A percentile compares a stretch with the other conserved stretches of the same genome.
Conservation (phyloP, 306 rosid genomes). For the Cajanus cajan region DNA sequence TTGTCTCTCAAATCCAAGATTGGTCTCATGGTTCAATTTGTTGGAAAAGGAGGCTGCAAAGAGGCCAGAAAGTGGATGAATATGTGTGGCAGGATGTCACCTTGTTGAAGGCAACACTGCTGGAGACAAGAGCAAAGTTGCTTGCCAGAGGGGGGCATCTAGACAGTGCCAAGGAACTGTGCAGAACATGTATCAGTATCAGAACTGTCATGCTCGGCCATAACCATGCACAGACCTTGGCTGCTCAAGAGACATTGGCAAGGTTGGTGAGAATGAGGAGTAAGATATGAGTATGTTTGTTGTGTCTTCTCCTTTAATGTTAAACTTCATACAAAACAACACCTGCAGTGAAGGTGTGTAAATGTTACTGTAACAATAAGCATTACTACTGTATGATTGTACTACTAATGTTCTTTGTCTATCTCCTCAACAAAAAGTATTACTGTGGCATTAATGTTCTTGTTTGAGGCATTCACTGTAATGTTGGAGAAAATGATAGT, state of each 20-base stretch:
- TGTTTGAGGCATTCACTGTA: background rate
- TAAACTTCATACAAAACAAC: conserved; percentile 8
- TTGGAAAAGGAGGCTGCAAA: conserved; percentile 74
- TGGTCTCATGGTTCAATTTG: conserved; percentile 75
- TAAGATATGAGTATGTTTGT: conserved; percentile 50
- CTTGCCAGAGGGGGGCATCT: conserved; percentile 71
- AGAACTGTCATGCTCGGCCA: conserved; percentile 92
- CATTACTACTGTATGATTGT: background rate
- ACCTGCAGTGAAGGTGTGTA: background rate
- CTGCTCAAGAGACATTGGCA: conserved; percentile 86
- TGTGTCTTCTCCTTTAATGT: conserved; percentile 4
- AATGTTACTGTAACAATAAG: background rate
- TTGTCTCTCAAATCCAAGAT: conserved; percentile 84
- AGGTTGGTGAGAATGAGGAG: conserved; percentile 80
- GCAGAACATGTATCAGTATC: conserved; percentile 84
- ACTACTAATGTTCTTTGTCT: background rate
- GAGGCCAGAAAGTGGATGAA: conserved; percentile 66
- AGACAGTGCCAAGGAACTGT: conserved; percentile 75
- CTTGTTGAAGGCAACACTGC: conserved; percentile 71
- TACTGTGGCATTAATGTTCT: background rate
- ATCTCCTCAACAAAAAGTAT: background rate
- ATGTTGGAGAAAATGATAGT: conserved; percentile 1
- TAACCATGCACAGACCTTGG: conserved; percentile 74
- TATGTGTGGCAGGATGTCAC: conserved; percentile 95
- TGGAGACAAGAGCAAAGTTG: conserved; percentile 86